These are phyloP conservation scores for Lablab purpureus DNA, from an alignment of 306 rosid species.

Conservation along the genomic window DNA sequence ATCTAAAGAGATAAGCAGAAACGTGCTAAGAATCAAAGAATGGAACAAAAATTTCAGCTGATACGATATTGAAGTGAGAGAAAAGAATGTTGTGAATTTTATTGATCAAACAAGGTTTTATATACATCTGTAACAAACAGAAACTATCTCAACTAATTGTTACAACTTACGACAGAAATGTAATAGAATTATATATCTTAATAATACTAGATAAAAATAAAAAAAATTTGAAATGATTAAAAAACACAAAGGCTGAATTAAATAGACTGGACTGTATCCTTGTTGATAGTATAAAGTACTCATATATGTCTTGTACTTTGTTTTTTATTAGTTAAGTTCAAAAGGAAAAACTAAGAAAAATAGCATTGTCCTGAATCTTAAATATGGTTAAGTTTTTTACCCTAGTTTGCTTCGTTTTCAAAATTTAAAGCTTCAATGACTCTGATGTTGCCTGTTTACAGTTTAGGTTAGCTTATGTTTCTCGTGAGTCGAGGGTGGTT, in stretches of 20 bases:
- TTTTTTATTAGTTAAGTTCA: conserved; percentile 10
- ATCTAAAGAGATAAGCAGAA: too few species aligned
- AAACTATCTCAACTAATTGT: too few species aligned
- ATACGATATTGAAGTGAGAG: too few species aligned
- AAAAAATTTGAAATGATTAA: conserved; percentile 17
- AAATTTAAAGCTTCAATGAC: conserved; percentile 11
- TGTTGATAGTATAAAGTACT: background rate
- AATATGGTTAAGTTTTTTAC: background rate
- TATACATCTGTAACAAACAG: too few species aligned
- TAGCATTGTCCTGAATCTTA: background rate
- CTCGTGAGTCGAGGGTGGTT: conserved; percentile 81
- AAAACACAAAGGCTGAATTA: background rate
- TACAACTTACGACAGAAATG: too few species aligned
- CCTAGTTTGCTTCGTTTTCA: background rate
- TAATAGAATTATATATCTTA: too few species aligned
- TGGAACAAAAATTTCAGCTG: too few species aligned
- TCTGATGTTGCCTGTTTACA: conserved; percentile 49
- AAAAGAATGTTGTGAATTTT: too few species aligned
- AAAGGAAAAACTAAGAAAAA: conserved; percentile 2
- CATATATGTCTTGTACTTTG: conserved; percentile 13
- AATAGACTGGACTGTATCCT: background rate
- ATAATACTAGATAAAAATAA: background rate
- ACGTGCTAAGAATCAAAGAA: too few species aligned
- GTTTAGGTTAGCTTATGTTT: conserved; percentile 91
- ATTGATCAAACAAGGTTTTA: too few species aligned